These are phyloP conservation scores for Talaromyces sp. DNA, from an alignment of 2,329 filamentous ascomycete species.

Conservation along the genomic window DNA sequence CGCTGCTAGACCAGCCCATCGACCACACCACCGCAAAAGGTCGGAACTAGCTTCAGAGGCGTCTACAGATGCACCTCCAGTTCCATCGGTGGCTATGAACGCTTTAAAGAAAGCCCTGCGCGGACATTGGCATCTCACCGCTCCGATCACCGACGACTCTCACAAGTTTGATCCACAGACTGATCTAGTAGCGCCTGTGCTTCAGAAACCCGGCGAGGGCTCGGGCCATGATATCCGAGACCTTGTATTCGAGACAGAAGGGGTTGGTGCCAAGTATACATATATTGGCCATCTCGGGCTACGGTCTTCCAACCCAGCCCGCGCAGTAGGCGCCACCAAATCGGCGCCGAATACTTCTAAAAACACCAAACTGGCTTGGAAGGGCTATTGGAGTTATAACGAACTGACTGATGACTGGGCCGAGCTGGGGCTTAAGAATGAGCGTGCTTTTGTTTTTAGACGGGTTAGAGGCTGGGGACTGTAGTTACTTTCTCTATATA, in stretches of 20 bases:
- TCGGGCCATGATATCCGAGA: constrained; percentile 45
- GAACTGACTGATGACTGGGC: constrained; percentile 83
- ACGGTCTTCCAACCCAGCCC: constrained; percentile 50
- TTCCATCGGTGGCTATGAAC: constrained; percentile 36
- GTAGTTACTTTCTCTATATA: constrained; percentile 12
- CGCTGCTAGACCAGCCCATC: constrained; percentile 27
- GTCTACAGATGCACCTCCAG: constrained; percentile 19
- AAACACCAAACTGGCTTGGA: constrained; percentile 87
- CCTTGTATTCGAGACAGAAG: constrained; percentile 79
- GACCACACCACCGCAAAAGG: constrained; percentile 34
- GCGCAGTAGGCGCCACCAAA: constrained; percentile 35
- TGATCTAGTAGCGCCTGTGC: constrained; percentile 34
- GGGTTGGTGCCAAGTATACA: constrained; percentile 69
- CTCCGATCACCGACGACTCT: constrained; percentile 31
- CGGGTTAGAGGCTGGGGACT: constrained; percentile 56
- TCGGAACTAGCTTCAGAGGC: constrained; percentile 30
- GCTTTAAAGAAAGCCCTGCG: constrained; percentile 64
- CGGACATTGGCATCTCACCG: constrained; percentile 62
- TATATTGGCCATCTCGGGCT: constrained; percentile 77
- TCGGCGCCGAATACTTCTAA: constrained; percentile 43
- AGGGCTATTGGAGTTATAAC: constrained; percentile 88
- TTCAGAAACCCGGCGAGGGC: constrained; percentile 13
- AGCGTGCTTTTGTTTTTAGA: constrained; percentile 55
- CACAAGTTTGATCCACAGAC: constrained; percentile 15
- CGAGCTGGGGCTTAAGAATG: constrained; percentile 64